Conservation (phyloP, 805 yeast genomes). For the Kregervanrija fluxuum region DNA sequence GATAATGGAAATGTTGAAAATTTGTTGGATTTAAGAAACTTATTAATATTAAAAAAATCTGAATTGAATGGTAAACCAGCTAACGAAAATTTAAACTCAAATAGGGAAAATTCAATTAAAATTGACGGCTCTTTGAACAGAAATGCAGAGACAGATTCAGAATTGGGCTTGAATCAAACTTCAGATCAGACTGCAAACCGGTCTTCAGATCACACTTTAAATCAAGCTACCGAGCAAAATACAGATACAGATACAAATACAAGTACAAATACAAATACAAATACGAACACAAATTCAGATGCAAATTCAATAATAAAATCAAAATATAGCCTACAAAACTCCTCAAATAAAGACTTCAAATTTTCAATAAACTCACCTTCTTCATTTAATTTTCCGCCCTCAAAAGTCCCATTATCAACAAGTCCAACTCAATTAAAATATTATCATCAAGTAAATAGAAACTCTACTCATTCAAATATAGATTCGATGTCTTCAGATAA, state of each 20-base stretch:
- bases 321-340: background rate
- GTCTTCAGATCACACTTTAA: too few species aligned
- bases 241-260: too few species aligned
- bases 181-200: too few species aligned
- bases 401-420: slow-evolving; percentile 14
- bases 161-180: too few species aligned
- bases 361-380: slow-evolving; percentile 12
- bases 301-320: too few species aligned
- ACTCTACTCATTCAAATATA: background rate
- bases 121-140: too few species aligned
- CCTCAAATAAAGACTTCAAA: slow-evolving; percentile 12
- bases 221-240: too few species aligned
- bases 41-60: slow-evolving; percentile 26
- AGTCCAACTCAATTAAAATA: slow-evolving; percentile 6
- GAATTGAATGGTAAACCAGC: slow-evolving; percentile 13
- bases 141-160: too few species aligned
- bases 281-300: too few species aligned
- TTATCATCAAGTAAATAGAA: background rate
- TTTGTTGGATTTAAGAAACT: slow-evolving; percentile 31
- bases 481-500: too few species aligned
- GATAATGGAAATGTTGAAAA: slow-evolving; percentile 19
- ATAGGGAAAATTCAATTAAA: too few species aligned
- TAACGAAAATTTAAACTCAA: background rate
- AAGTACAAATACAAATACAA: too few species aligned
- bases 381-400: slow-evolving; percentile 23